Evolutionary conservation across 352 stramenopile genomes (phyloP).

Genomic region (Pythium coloratum): DNA sequence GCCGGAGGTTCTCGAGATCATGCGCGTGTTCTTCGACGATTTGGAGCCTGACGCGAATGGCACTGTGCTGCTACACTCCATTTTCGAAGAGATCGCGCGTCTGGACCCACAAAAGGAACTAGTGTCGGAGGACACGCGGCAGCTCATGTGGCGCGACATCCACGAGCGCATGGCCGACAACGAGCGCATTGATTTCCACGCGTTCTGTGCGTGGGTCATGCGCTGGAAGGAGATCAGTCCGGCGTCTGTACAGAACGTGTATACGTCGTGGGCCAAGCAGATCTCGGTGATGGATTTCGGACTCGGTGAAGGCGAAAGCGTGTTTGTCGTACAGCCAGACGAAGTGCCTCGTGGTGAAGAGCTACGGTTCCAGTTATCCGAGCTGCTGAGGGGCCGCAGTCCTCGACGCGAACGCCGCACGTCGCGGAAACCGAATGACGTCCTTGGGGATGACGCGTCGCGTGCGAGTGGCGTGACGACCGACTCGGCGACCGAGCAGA

Average conservation of each 20-base stretch:
- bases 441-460: not conserved
- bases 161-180: slow-evolving; percentile 3
- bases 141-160: slow-evolving; percentile 47
- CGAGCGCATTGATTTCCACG: slow-evolving; percentile 64
- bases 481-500: slow-evolving; percentile 7
- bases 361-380: slow-evolving; percentile 21
- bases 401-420: slow-evolving; percentile 7
- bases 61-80: slow-evolving; percentile 47
- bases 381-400: slow-evolving; percentile 10
- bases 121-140: slow-evolving; percentile 47
- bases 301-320: slow-evolving; percentile 62
- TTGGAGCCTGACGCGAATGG: slow-evolving; percentile 49
- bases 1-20: slow-evolving; percentile 76
- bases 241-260: slow-evolving; percentile 63
- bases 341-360: slow-evolving; percentile 28
- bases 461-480: slow-evolving; percentile 1
- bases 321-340: slow-evolving; percentile 66
- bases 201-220: slow-evolving; percentile 80
- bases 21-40: slow-evolving; percentile 79
- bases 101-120: slow-evolving; percentile 53
- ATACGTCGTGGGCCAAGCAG: slow-evolving; percentile 75
- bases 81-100: slow-evolving; percentile 67
- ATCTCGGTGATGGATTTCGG: slow-evolving; percentile 72
- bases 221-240: slow-evolving; percentile 76
- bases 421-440: slow-evolving; percentile 24